Base-by-base conservation (phyloP, 805 yeast genomes). In the Kodamaea kakaduensis region DNA sequence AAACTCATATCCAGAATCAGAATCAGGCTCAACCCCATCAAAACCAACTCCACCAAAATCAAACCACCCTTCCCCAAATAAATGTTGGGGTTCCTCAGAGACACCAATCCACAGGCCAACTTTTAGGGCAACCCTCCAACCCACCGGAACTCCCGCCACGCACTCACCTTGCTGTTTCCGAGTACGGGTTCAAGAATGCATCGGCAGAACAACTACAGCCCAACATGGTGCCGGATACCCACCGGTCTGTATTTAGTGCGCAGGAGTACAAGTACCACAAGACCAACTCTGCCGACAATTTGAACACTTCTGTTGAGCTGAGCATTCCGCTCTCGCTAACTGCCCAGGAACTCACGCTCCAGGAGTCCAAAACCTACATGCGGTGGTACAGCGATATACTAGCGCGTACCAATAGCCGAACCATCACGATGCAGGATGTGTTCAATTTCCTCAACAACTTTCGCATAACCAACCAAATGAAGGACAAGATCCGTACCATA, bases 331-430 rank as follows among this genome's bases (percentile, higher is more conserved):
- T 84, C 33, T 75, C 87, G 2, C 59, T 84, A n/a, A 67, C 80
- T 1, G 71, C 76, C 1, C 74, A 71, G 31, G 86, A 86, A 39
- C 69, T 90, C 30, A 74, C 95, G 0, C 70, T 71, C 13, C 84
- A 82, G 38, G 98, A 90, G 58, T 74, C 78, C 9, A 77, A 81
- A 49, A 84, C 96, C 1, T 90, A 90, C 58, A 75, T 90, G 47
- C 69, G 96, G 45, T 90, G 98, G 98, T 90, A 89, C 57, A 82
- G 87, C 46, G 89, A 86, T 51, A 77, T 90, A 20, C 72, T 84
- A 23, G 71, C 84, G 29, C 73, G 89, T 35, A 82, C 83, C 43
- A 78, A 79, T 24, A 71, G 79, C 27, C 71, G 80, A 41, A 61
- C 84, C 20, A 78, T 90, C 6, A 69, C 79, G 3, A 62, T 90